Evolutionary conservation across 805 yeast genomes (phyloP), one percentile per base, ranked within the genome.

Genomic region (Candida insectorum): DNA sequence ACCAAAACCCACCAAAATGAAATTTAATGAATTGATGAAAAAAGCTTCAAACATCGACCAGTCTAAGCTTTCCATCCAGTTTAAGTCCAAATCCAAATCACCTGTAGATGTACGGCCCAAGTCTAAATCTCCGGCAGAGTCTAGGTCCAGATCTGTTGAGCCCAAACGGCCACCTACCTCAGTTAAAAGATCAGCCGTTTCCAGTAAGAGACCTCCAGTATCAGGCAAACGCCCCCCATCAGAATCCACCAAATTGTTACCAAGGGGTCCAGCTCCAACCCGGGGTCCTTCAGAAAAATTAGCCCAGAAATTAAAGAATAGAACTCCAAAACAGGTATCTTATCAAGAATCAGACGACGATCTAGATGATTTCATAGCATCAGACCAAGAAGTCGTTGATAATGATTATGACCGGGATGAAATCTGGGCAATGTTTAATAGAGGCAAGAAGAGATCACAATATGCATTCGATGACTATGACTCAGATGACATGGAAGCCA

Each of bases 401-500:
- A 16, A 22, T n/a, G 87, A 79, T 3, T 85, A 84, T 44, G 85
- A 85, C 47, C 63, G 91, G 27, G 88, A 84, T 43, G 96, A 88
- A 56, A 89, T 91, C 29, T 87, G 96, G 96, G 75, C 79, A 13
- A 73, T 91, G 58, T 84, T 89, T 56, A 81, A 78, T 50, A 69
- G 75, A 37, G 86, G 88, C 3, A 70, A 69, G 38, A 66, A 71
- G 34, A 64, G 86, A 28, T 47, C 63, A 0, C 58, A 67, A 26
- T 70, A 65, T 40, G 58, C 60, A 23, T 74, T 69, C 34, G 71
- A 73, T 39, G 56, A 50, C 25, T 54, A 56, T 33, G 62, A 62
- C 6, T 74, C 73, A 20, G 79, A 72, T 37, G 87, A 85, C 49
- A 91, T 93, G 97, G 97, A 91, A 53, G 96, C 96, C 3, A 82